Evolutionary conservation across 208 protist genomes (phyloP).

Genomic region (Giardia muris): DNA sequence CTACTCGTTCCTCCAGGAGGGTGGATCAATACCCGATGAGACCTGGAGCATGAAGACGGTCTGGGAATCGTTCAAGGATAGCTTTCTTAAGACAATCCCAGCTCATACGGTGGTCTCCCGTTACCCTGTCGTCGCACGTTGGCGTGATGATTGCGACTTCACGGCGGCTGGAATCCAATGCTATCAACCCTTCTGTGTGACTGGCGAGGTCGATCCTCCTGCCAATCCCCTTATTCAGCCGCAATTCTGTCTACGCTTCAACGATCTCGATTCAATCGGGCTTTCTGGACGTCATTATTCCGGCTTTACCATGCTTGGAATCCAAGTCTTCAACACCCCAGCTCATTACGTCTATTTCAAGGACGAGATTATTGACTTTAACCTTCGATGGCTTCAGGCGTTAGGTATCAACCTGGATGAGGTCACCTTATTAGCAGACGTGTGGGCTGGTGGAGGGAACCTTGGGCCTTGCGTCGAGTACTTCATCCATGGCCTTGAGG

Average conservation of each 20-base stretch:
- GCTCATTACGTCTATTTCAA: constrained; percentile 36
- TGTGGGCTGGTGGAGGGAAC: constrained; percentile 47
- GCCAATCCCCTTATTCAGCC: constrained; percentile 44
- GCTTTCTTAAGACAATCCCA: background rate
- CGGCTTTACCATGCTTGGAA: constrained; percentile 45
- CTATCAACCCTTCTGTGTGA: constrained; percentile 46
- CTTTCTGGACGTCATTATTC: constrained; percentile 44
- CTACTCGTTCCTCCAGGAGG: constrained; percentile 38
- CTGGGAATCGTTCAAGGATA: constrained; percentile 34
- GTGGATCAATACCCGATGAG: too few species aligned
- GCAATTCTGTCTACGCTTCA: constrained; percentile 45
- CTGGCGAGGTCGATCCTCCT: constrained; percentile 43
- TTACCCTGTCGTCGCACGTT: constrained; percentile 46
- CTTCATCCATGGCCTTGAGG: constrained; percentile 45
- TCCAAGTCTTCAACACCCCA: constrained; percentile 42
- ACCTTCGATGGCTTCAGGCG: constrained; percentile 41
- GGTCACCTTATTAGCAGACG: constrained; percentile 44
- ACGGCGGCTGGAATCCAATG: constrained; percentile 45
- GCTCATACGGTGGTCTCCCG: constrained; percentile 41
- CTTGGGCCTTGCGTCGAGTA: constrained; percentile 46
- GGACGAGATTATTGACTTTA: constrained; percentile 39
- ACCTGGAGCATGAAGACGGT: constrained; percentile 23
- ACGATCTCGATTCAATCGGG: constrained; percentile 47
- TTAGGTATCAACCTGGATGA: constrained; percentile 36
- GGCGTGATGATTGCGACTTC: constrained; percentile 44